Evolutionary conservation across 331 rosid species (phyloP), one percentile per base, ranked within the genome.

Genomic region (Pyrus hybrid): DNA sequence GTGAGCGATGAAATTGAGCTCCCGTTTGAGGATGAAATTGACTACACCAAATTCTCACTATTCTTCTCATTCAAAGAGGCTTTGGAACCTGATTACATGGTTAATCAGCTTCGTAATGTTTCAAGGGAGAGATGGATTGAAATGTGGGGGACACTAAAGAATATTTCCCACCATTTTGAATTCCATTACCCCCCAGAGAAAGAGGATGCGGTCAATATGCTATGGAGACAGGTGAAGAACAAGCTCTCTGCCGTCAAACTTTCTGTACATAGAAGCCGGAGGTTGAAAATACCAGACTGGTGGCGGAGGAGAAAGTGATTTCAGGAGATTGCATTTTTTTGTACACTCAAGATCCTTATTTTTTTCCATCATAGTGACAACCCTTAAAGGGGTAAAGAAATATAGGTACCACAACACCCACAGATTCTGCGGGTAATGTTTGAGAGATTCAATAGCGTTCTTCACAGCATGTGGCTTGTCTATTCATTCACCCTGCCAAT

Each of bases 1-100:
- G 93, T 93, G 58, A 93, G 98, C 57, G 97, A 93, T 78, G 92
- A 88, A 79, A 91, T 93, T 71, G 98, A 93, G 82, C 98, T 93
- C 79, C 98, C 98, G 18, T 93, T 85, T 74, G 97, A 93, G 87
- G 93, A 91, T 77, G 96, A 88, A 80, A 87, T 93, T 65, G 97
- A 93, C 89, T 93, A 91, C 77, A 56, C 83, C 37, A 81, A 76
- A 29, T 92, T 95, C 88, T 85, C 99, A 2, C 13, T 95, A 71
- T 92, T 92, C 88, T 92, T 92, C 85, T 95, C 99, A 37, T 89
- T 89, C 76, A 80, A 91, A 77, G 99, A 95, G 82, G 98, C 98
- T 62, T 73, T 95, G 64, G 78, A 92, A 76, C 97, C 96, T 14
- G 97, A 86, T 69, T 85, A 86, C 85, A 88, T 95, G 96, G 71